These are phyloP conservation scores for Tricholoma flavovirens DNA, from an alignment of 768 basidiomycete genomes.

Conservation along the genomic window DNA sequence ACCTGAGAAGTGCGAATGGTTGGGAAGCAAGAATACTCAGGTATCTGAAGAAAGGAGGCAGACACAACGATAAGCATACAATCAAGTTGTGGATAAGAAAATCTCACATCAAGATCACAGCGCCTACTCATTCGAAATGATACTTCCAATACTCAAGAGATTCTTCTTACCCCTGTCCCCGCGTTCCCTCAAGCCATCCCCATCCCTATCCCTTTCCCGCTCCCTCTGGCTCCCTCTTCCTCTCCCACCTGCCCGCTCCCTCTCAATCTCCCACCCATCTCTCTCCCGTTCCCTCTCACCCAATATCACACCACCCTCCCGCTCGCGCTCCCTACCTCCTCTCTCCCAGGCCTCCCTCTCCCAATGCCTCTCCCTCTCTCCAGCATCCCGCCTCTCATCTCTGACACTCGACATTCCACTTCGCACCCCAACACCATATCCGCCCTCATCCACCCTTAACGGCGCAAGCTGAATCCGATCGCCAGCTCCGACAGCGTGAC, in stretches of 20 bases:
- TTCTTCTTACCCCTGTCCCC: constrained; percentile 48
- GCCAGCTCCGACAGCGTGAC: constrained; percentile 9
- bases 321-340: constrained; percentile 13
- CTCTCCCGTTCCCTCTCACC: constrained; percentile 18
- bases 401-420: constrained; percentile 6
- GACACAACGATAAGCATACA: not conserved
- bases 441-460: constrained; percentile 26
- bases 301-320: constrained; percentile 1
- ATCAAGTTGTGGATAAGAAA: not conserved
- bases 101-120: constrained; percentile 3
- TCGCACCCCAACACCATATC: constrained; percentile 16
- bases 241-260: constrained; percentile 11
- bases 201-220: constrained; percentile 8
- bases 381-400: constrained; percentile 9
- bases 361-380: constrained; percentile 8
- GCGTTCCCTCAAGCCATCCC: constrained; percentile 15
- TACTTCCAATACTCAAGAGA: constrained; percentile 63
- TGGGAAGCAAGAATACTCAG: not conserved
- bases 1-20: not conserved
- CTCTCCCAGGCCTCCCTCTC: constrained; percentile 16
- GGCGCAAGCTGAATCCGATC: constrained; percentile 56
- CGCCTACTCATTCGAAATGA: constrained; percentile 48
- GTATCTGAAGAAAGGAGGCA: not conserved
- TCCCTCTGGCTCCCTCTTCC: constrained; percentile 5
- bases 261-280: constrained; percentile 11